Conservation (phyloP, 1,284 basidiomycete species). For the Inonotus hispidus region DNA sequence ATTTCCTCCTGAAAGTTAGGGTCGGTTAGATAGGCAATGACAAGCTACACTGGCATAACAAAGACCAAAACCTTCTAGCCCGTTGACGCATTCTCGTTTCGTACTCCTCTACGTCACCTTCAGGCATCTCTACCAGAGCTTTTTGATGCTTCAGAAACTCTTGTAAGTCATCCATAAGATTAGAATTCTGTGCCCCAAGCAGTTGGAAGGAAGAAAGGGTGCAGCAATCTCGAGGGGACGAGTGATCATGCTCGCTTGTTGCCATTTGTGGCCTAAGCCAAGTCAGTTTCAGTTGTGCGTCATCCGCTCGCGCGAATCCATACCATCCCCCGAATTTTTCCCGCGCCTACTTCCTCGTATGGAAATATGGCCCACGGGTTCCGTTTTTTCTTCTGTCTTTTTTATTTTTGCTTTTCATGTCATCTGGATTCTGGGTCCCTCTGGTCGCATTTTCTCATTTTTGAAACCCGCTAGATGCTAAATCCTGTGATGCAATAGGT, state of each 20-base stretch:
- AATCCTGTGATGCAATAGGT: not conserved
- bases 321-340: too few relatives aligned
- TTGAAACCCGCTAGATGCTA: not conserved
- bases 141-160: conserved; percentile 7
- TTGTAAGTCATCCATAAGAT: not conserved
- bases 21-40: not conserved
- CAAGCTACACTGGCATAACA: not conserved
- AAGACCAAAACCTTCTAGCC: not conserved
- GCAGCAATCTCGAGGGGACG: not conserved
- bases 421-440: not conserved
- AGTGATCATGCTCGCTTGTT: not conserved
- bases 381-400: not conserved
- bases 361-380: not conserved
- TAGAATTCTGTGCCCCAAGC: not conserved
- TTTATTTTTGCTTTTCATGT: too few relatives aligned
- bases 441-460: not conserved
- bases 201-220: not conserved
- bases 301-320: too few relatives aligned
- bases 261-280: not conserved
- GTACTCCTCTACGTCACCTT: conserved; percentile 16
- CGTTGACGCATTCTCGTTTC: not conserved
- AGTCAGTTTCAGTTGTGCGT: not conserved
- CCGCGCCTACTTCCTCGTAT: not conserved
- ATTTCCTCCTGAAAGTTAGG: not conserved
- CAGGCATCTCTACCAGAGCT: conserved; percentile 10